Percentiles rank a stretch among this genome's conserved stretches.
These are phyloP conservation scores for Moniliophthora roreri DNA, from an alignment of 1,284 basidiomycete genomes.

Conservation along the genomic window DNA sequence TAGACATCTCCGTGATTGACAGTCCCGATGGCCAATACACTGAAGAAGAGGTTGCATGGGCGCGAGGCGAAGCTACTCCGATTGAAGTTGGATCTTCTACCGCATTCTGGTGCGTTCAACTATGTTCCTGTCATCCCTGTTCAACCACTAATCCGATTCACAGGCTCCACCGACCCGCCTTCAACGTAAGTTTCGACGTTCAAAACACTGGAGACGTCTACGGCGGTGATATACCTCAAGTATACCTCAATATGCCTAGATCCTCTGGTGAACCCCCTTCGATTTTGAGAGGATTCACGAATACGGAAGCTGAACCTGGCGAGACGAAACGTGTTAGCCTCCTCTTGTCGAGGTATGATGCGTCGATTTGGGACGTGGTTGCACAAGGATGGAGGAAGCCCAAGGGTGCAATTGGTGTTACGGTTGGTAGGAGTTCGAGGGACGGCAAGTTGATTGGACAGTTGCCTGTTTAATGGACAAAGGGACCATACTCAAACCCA, in stretches of 20 bases:
- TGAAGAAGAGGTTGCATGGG: constrained; percentile 51
- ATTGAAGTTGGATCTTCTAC: constrained; percentile 50
- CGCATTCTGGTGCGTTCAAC: constrained; percentile 46
- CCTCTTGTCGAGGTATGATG: constrained; percentile 61
- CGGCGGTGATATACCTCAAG: constrained; percentile 63
- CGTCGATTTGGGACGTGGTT: constrained; percentile 59
- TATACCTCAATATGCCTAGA: constrained; percentile 61
- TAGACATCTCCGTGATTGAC: constrained; percentile 43
- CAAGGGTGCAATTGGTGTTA: constrained; percentile 42
- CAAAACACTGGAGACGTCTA: constrained; percentile 53
- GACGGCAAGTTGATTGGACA: constrained; percentile 42
- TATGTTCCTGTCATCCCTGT: not conserved
- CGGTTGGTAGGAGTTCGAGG: constrained; percentile 54
- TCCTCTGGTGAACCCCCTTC: constrained; percentile 62
- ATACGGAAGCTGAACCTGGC: constrained; percentile 49
- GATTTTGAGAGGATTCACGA: constrained; percentile 64
- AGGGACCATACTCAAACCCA: too few relatives aligned
- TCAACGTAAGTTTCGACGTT: constrained; percentile 57
- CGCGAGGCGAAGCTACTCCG: constrained; percentile 46
- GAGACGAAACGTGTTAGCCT: constrained; percentile 48
- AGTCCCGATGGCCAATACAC: constrained; percentile 32
- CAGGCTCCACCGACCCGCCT: constrained; percentile 65
- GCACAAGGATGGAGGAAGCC: constrained; percentile 49
- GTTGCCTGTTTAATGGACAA: constrained; percentile 33
- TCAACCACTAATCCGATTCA: constrained; percentile 1